Evolutionary conservation across 768 basidiomycete species (phyloP).

Genomic region (Russula griseocarnosa): DNA sequence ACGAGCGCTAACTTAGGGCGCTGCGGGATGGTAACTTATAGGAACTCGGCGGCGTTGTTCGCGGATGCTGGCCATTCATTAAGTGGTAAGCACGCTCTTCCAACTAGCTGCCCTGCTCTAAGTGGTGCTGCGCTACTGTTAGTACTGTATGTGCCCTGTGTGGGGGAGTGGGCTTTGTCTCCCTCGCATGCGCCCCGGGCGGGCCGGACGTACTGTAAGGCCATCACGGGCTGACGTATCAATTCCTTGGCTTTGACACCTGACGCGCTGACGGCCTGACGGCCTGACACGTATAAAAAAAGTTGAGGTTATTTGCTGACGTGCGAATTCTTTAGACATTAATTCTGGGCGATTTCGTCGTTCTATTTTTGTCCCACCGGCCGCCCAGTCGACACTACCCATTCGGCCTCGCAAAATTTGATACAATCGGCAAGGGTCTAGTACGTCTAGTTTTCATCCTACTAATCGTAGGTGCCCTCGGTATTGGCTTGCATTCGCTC

Average conservation of each 20-base stretch:
- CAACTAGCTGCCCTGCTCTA: background rate
- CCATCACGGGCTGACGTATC: too few relatives aligned
- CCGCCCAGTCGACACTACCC: constrained; percentile 80
- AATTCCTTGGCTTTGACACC: background rate
- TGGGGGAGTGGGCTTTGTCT: background rate
- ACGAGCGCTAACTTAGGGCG: constrained; percentile 81
- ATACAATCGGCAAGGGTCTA: constrained; percentile 94
- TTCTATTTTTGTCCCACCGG: constrained; percentile 75
- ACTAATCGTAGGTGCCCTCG: constrained; percentile 77
- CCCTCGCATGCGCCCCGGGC: too few relatives aligned
- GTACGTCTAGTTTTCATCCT: constrained; percentile 82
- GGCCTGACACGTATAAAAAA: background rate
- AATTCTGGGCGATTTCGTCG: constrained; percentile 88
- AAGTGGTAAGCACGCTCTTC: constrained; percentile 55
- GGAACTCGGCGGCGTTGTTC: constrained; percentile 86
- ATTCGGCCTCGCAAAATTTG: constrained; percentile 90
- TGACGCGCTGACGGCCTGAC: too few relatives aligned
- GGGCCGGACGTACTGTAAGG: too few relatives aligned
- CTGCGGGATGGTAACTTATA: constrained; percentile 83
- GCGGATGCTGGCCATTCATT: constrained; percentile 93
- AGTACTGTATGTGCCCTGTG: background rate
- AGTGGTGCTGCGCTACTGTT: background rate
- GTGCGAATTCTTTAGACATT: constrained; percentile 44
- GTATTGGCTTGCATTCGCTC: constrained; percentile 88
- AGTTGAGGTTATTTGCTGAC: background rate